Evolutionary conservation across 2,329 filamentous ascomycete species (phyloP), one percentile per base, ranked within the genome.

Genomic region (Botryotinia calthae): DNA sequence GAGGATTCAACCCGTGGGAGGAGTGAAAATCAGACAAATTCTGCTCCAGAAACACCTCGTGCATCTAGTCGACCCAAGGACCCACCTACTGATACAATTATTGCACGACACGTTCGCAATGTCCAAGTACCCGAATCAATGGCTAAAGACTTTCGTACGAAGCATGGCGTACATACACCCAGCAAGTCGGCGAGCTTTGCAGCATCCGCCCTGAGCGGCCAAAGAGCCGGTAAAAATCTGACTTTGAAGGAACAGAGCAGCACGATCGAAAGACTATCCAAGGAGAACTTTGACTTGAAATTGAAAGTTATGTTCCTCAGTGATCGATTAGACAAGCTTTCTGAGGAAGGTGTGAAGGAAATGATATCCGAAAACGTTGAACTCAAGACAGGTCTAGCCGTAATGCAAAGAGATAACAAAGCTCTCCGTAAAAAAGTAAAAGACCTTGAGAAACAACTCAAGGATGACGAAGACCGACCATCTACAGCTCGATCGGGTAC

Each of bases 311-410:
- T 98, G 86, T 99, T 98, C 80, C 87, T 99, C 66, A 97, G 95
- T 79, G 93, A 98, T 81, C 92, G 95, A 2, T 85, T 99, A 31
- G 94, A 97, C 82, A 96, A 95, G 80, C 88, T 97, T 59, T 98
- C 95, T 1, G 95, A 98, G 81, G 95, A 98, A 83, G 94, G 95
- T 76, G 91, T 99, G 81, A 97, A 97, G 83, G 95, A 98, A 81
- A 97, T 98, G 91, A 97, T 98, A 78, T 94, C 94, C 62, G 95
- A 98, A 82, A 99, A 98, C 79, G 95, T 98, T 7, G 94, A 98
- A 81, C 87, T 98, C 66, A 96, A 97, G 82, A 97, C 95, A 0
- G 93, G 93, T 74, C 88, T 98, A 62, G 90, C 95, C 5, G 93
- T 96, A 51, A 87, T 96, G 73, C 94, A 97, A 82, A 93, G 97